Evolutionary conservation across 2,329 filamentous ascomycete species (phyloP), one percentile per base, ranked within the genome.

Genomic region (Scedosporium minutisporum): DNA sequence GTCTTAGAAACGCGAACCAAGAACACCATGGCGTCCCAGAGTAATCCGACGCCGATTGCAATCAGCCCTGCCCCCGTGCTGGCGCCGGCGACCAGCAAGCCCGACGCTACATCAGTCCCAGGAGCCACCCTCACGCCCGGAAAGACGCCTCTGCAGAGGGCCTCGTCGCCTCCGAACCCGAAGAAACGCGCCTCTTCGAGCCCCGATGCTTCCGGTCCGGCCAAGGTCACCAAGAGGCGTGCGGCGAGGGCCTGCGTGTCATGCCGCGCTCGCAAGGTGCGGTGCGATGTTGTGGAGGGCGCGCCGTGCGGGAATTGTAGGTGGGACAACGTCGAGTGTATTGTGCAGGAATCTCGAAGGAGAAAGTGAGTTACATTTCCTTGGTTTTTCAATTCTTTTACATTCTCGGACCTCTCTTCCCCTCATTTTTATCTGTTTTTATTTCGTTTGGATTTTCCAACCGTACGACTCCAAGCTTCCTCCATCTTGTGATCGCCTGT

Each of bases 241-340:
- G 92, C 93, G n/a, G 91, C 92, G 9, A 90, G 93, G 68, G 93
- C 93, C 18, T 97, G 93, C 73, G 90, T 91, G 65, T 91, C 89
- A 69, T 96, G 93, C 76, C 85, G 93, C 69, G 87, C 89, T 63
- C 87, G 93, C 71, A 97, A 97, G 74, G 93, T 97, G 51, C 86
- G 93, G 63, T 97, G 93, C 78, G 93, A 97, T 77, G 92, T 96
- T 63, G 91, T 95, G 64, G 91, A 96, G 74, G 88, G 89, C 58
- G 88, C 88, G 53, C 91, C 91, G 1, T 96, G 91, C 74, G 92
- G 90, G 63, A 96, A 96, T 75, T 96, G 91, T 76, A 82, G 90
- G 66, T 84, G 89, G 77, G 89, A 91, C 73, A 87, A 89, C 71
- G 87, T 91, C 64, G 87, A 90, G 72, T 92, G 89, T 75, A 80